Conservation (phyloP, 352 stramenopile genomes). For the Globisporangium rhizosaccharum region DNA sequence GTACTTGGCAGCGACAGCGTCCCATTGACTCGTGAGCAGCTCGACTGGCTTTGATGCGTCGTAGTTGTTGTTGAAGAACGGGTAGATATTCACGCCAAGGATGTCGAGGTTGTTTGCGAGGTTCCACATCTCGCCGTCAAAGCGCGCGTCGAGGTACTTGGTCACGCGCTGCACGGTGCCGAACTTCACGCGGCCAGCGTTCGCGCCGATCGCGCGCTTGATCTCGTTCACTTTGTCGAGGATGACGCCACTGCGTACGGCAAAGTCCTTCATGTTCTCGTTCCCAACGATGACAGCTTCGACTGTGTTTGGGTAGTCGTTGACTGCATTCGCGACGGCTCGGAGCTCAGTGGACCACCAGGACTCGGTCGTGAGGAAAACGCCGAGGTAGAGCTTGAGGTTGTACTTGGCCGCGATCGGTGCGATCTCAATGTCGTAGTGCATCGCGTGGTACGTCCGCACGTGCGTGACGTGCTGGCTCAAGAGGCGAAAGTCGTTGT, state of each 20-base stretch:
- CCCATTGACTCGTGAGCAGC: conserved; percentile 18
- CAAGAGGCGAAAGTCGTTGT: conserved; percentile 27
- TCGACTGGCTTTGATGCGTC: conserved; percentile 8
- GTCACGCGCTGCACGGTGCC: conserved; percentile 31
- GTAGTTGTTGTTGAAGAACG: conserved; percentile 24
- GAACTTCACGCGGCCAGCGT: conserved; percentile 13
- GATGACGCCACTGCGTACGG: conserved; percentile 9
- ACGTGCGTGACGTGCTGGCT: conserved; percentile 16
- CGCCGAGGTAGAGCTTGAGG: conserved; percentile 25
- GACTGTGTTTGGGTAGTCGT: conserved; percentile 20
- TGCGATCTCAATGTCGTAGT: conserved; percentile 12
- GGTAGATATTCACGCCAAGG: conserved; percentile 36
- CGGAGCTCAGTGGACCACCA: conserved; percentile 22
- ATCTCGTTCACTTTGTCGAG: conserved; percentile 14
- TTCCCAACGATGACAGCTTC: conserved; percentile 29
- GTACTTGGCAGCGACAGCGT: conserved; percentile 15
- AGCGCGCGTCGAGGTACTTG: conserved; percentile 15
- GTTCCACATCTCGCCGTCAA: conserved; percentile 5
- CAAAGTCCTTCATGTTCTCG: conserved; percentile 20
- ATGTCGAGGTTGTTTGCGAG: conserved; percentile 21
- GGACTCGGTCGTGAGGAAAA: conserved; percentile 22
- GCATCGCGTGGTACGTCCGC: conserved; percentile 33
- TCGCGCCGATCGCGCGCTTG: conserved; percentile 5
- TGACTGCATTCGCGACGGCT: conserved; percentile 14
- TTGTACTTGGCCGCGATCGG: conserved; percentile 16